A percentile compares a stretch with the other conserved stretches of the same genome.
Conservation (phyloP, 108 stramenopile species). For the Cyclotella sp. region DNA sequence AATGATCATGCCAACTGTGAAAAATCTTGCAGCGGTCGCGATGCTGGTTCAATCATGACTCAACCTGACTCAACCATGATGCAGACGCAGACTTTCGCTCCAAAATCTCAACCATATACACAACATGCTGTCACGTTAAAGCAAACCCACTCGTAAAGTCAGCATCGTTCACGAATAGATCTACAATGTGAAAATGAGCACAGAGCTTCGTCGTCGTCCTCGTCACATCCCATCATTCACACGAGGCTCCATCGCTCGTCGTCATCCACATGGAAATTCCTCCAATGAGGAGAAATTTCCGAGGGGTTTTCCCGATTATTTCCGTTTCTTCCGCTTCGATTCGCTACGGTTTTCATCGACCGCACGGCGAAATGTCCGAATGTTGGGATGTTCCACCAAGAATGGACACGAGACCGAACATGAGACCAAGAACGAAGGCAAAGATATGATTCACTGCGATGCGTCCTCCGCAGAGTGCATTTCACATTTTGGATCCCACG, state of each 20-base stretch:
- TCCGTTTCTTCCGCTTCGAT: background rate
- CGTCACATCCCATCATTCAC: background rate
- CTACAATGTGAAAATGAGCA: background rate
- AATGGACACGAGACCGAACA: background rate
- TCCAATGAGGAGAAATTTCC: no score
- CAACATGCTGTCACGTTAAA: background rate
- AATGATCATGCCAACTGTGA: no score
- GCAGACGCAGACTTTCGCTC: no score
- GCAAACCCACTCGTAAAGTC: background rate
- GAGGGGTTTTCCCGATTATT: background rate
- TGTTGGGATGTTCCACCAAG: background rate
- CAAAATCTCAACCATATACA: no score
- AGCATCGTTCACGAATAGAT: background rate
- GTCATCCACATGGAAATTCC: no score
- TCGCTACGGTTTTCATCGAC: background rate
- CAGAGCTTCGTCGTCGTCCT: background rate
- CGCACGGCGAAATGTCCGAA: background rate
- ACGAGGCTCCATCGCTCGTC: slow-evolving; percentile 8
- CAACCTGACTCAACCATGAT: no score
- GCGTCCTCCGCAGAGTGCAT: slow-evolving; percentile 1
- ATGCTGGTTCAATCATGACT: no score
- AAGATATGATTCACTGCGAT: background rate
- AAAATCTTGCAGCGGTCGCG: no score
- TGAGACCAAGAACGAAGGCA: background rate
- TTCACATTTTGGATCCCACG: slow-evolving; percentile 36